Conservation (phyloP, 176 grass and related monocot species). For the Oropetium thomaeum region DNA sequence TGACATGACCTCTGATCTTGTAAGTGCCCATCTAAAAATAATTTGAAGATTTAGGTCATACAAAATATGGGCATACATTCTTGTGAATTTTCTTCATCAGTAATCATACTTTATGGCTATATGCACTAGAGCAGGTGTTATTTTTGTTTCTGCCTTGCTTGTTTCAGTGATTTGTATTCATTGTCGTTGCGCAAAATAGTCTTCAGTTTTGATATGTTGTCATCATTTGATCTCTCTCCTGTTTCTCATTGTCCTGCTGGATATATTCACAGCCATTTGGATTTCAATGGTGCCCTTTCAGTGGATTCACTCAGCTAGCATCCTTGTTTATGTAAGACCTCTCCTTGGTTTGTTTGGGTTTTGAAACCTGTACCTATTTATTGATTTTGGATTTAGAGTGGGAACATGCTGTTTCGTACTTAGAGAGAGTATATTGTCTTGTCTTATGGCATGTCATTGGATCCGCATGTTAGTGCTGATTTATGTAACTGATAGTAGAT, state of each 20-base stretch:
- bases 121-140: not conserved
- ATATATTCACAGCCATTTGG: conserved; percentile 81
- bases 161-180: conserved; percentile 8
- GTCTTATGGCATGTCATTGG: not conserved
- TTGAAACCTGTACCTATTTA: conserved; percentile 10
- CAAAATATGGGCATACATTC: not conserved
- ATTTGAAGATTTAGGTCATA: conserved; percentile 18
- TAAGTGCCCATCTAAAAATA: conserved; percentile 41
- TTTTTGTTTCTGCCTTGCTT: not conserved
- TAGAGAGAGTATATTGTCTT: not conserved
- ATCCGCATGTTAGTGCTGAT: not conserved
- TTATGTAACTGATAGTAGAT: not conserved
- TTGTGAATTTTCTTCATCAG: conserved; percentile 9
- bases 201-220: conserved; percentile 20
- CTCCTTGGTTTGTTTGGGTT: conserved; percentile 14
- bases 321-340: conserved; percentile 91
- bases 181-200: conserved; percentile 18
- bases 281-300: conserved; percentile 92
- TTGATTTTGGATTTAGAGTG: conserved; percentile 13
- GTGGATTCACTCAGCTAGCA: conserved; percentile 86
- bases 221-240: conserved; percentile 26
- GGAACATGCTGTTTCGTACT: not conserved
- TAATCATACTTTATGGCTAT: not conserved
- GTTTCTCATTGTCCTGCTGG: conserved; percentile 29
- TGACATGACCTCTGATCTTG: conserved; percentile 72